Conservation (phyloP, 139 green algal genomes). For the Pseudopediastrum boryanum region DNA sequence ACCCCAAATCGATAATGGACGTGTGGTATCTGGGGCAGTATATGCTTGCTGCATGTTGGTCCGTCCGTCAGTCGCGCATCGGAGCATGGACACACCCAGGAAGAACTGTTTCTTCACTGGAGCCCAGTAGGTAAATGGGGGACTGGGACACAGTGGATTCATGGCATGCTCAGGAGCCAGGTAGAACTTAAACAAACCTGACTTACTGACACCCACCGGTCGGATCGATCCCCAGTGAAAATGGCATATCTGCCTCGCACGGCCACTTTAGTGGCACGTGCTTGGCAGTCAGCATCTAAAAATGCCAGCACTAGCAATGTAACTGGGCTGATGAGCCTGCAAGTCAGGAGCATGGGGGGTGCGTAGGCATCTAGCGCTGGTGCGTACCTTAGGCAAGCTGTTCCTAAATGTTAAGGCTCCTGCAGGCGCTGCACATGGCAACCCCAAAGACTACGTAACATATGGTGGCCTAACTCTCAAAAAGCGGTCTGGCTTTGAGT, state of each 20-base stretch:
- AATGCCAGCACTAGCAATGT: neutral
- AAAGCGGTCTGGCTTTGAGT: constrained; percentile 30
- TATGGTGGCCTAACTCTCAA: constrained; percentile 29
- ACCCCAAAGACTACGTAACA: constrained; percentile 18
- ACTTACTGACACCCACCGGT: too few species aligned
- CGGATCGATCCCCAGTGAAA: neutral
- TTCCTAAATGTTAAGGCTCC: neutral
- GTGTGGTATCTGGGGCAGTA: too few species aligned
- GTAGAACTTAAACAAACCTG: too few species aligned
- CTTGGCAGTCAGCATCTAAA: neutral
- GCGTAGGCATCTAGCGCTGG: constrained; percentile 4
- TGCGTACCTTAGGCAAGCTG: neutral
- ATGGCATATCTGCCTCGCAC: neutral
- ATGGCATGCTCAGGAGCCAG: too few species aligned
- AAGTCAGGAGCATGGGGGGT: constrained; percentile 16
- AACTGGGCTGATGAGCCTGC: constrained; percentile 4
- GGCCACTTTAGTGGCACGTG: constrained; percentile 15
- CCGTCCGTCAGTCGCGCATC: too few species aligned
- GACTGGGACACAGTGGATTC: too few species aligned
- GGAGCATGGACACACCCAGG: too few species aligned
- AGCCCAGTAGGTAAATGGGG: too few species aligned
- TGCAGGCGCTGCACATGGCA: neutral
- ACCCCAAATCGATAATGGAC: neutral
- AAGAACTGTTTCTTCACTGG: too few species aligned
- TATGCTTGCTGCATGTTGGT: too few species aligned